A percentile compares a stretch with the other conserved stretches of the same genome.
Conservation (phyloP, 257 asterid species). For the Solanum ahanhuiri region DNA sequence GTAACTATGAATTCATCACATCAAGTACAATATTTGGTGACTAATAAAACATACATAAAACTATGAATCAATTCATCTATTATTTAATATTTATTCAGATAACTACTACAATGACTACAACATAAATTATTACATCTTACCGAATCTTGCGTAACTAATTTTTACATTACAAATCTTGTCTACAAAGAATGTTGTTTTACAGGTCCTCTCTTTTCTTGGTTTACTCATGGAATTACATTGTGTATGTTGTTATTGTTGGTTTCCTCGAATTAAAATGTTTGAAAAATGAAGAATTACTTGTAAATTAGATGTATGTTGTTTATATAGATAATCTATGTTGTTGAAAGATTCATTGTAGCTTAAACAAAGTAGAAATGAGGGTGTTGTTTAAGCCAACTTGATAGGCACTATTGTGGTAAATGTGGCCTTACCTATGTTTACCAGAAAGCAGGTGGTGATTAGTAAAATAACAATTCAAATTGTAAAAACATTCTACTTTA, state of each 20-base stretch:
- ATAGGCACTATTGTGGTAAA: slow-evolving; percentile 26
- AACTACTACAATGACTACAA: no score
- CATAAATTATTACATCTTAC: no score
- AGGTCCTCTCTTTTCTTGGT: neutral
- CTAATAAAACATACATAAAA: neutral
- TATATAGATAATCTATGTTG: neutral
- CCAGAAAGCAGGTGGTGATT: slow-evolving; percentile 29
- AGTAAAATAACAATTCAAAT: no score
- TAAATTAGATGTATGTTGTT: neutral
- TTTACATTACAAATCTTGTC: no score
- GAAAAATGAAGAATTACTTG: neutral
- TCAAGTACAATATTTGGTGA: no score
- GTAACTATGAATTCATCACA: neutral
- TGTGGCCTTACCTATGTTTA: slow-evolving; percentile 32
- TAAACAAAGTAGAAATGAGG: neutral
- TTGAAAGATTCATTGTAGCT: neutral
- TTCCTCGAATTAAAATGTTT: neutral
- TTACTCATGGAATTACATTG: neutral
- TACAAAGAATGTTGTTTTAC: no score
- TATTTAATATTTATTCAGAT: no score
- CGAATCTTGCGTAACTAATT: no score
- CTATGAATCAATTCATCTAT: neutral
- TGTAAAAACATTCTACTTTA: no score
- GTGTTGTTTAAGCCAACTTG: neutral
- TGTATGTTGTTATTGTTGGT: neutral